These are phyloP conservation scores for Penicillium psychrosexuale DNA, from an alignment of 2,329 filamentous ascomycete genomes.

Conservation along the genomic window DNA sequence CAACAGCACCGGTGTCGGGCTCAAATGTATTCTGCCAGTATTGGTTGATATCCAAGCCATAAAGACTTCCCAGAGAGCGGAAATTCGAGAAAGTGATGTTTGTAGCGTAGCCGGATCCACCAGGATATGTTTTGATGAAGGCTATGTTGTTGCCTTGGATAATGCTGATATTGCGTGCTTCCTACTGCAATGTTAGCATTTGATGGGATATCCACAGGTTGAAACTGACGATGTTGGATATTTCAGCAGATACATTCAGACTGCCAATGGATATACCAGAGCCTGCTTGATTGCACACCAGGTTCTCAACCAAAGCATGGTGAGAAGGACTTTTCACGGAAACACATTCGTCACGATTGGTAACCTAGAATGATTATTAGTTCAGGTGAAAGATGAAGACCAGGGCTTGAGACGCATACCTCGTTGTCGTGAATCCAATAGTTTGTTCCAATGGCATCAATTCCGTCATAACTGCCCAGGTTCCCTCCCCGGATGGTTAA, in stretches of 20 bases:
- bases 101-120: conserved; percentile 38
- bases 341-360: conserved; percentile 41
- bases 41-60: conserved; percentile 26
- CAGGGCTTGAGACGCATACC: not conserved
- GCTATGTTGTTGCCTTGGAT: conserved; percentile 40
- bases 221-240: conserved; percentile 27
- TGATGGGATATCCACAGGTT: not conserved
- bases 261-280: conserved; percentile 40
- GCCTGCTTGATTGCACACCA: conserved; percentile 39
- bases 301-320: conserved; percentile 35
- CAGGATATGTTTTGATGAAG: conserved; percentile 43
- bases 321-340: conserved; percentile 39
- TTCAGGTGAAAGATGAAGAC: not conserved
- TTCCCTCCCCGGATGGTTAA: conserved; percentile 38
- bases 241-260: conserved; percentile 31
- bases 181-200: conserved; percentile 11
- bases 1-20: conserved; percentile 24
- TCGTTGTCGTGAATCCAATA: conserved; percentile 40
- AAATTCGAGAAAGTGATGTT: conserved; percentile 35
- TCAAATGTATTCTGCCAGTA: conserved; percentile 28
- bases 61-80: conserved; percentile 24
- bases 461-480: conserved; percentile 39
- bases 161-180: conserved; percentile 36
- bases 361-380: conserved; percentile 21
- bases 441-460: conserved; percentile 38